Conservation (phyloP, 192 early-diverging fungal genomes). For the Pecoramyces ruminantium region DNA sequence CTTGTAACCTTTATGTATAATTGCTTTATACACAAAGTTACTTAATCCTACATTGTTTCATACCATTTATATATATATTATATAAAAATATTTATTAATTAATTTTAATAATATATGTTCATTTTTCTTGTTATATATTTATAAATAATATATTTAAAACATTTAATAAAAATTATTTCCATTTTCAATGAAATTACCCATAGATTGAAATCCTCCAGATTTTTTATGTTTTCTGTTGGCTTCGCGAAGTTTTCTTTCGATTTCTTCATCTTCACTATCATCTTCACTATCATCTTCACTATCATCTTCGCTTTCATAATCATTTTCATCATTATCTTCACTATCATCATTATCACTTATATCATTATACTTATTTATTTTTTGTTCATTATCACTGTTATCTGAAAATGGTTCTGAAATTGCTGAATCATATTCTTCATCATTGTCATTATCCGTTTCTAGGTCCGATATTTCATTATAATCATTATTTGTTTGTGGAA, state of each 20-base stretch:
- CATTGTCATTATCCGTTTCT: slow-evolving; percentile 3
- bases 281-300: not conserved
- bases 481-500: slow-evolving; percentile 4
- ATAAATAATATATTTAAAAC: too few species aligned
- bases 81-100: too few species aligned
- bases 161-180: too few species aligned
- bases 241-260: slow-evolving; percentile 26
- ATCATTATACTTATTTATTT: slow-evolving; percentile 4
- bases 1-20: slow-evolving; percentile 55
- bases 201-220: slow-evolving; percentile 93
- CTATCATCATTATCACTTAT: not conserved
- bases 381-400: slow-evolving; percentile 10
- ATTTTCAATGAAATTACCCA: too few species aligned
- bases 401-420: not conserved
- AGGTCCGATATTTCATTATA: slow-evolving; percentile 5
- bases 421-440: slow-evolving; percentile 2
- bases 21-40: not conserved
- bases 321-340: not conserved
- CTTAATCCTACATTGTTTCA: not conserved
- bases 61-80: too few species aligned
- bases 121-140: too few species aligned
- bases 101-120: too few species aligned
- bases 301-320: too few species aligned
- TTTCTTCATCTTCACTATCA: not conserved
- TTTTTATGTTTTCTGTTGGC: slow-evolving; percentile 87